Evolutionary conservation across 345 rosid genomes (phyloP).

Genomic region (Salix suchowensis): DNA sequence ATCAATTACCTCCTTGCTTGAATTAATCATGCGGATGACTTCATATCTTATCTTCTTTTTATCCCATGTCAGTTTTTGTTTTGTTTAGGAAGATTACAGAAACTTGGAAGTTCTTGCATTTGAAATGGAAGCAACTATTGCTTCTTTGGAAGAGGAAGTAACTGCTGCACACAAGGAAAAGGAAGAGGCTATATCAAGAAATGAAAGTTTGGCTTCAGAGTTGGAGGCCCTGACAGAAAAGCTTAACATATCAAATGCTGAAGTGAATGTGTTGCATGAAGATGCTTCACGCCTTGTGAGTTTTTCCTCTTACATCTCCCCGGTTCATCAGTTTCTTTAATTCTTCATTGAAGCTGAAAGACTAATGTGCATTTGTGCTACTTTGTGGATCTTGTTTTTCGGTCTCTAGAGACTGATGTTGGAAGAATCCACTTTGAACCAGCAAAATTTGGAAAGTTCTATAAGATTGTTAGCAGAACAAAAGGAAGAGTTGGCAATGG

Average conservation of each 20-base stretch:
- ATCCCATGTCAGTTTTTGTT: slow-evolving; percentile 7
- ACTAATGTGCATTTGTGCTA: neutral
- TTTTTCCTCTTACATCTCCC: neutral
- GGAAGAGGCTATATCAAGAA: slow-evolving; percentile 47
- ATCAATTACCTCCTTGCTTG: neutral
- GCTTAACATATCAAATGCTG: slow-evolving; percentile 40
- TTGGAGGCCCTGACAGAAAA: slow-evolving; percentile 45
- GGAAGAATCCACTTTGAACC: slow-evolving; percentile 53
- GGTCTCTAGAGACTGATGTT: slow-evolving; percentile 48
- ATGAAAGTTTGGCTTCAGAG: slow-evolving; percentile 49
- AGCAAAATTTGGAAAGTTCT: slow-evolving; percentile 48
- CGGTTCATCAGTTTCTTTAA: neutral
- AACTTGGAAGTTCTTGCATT: slow-evolving; percentile 77
- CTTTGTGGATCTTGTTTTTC: slow-evolving; percentile 6
- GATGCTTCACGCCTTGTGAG: slow-evolving; percentile 57
- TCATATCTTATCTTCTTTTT: slow-evolving; percentile 8
- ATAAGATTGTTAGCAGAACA: slow-evolving; percentile 54
- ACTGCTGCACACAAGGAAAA: slow-evolving; percentile 50
- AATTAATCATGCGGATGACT: neutral
- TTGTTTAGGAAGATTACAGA: slow-evolving; percentile 64
- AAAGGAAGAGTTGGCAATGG: slow-evolving; percentile 92
- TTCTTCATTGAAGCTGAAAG: neutral
- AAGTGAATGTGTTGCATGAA: slow-evolving; percentile 45
- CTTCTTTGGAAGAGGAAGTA: slow-evolving; percentile 72
- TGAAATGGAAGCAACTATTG: slow-evolving; percentile 90